Conservation (phyloP, 176 grass and related monocot genomes). For the Otatea glauca region DNA sequence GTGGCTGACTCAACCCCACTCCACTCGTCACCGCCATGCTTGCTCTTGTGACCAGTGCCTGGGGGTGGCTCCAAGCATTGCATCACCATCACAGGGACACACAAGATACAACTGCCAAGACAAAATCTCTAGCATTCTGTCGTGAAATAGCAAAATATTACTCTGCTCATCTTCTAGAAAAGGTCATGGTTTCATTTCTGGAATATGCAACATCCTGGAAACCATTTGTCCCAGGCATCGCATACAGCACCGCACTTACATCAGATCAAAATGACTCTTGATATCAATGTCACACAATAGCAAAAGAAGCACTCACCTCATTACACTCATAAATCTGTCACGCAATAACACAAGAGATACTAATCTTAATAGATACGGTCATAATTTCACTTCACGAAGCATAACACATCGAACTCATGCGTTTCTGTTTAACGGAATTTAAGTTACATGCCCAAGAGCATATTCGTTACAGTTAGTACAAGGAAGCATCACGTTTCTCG, state of each 20-base stretch:
- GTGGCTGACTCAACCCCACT: not conserved
- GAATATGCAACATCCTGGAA: not conserved
- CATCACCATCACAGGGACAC: not conserved
- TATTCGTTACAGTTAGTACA: slow-evolving; percentile 1
- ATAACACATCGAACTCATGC: not conserved
- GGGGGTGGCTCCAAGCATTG: not conserved
- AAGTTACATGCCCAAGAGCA: not conserved
- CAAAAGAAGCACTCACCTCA: not conserved
- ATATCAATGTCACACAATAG: not conserved
- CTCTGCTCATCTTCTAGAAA: not conserved
- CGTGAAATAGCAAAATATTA: too few relatives aligned
- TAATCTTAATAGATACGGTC: not conserved
- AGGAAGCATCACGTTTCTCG: not conserved
- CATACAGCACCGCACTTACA: not conserved
- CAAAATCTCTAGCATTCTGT: too few relatives aligned
- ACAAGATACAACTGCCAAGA: not conserved
- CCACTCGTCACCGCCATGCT: not conserved
- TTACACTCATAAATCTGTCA: not conserved
- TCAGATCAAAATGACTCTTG: not conserved
- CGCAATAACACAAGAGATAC: not conserved
- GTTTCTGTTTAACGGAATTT: not conserved
- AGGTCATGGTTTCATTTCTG: not conserved
- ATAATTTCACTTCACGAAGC: not conserved
- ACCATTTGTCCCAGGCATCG: too few relatives aligned
- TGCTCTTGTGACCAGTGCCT: not conserved